A percentile compares a stretch with the other conserved stretches of the same genome.
These are phyloP conservation scores for Aspergillus candidus DNA, from an alignment of 2,329 filamentous ascomycete genomes.

Conservation along the genomic window DNA sequence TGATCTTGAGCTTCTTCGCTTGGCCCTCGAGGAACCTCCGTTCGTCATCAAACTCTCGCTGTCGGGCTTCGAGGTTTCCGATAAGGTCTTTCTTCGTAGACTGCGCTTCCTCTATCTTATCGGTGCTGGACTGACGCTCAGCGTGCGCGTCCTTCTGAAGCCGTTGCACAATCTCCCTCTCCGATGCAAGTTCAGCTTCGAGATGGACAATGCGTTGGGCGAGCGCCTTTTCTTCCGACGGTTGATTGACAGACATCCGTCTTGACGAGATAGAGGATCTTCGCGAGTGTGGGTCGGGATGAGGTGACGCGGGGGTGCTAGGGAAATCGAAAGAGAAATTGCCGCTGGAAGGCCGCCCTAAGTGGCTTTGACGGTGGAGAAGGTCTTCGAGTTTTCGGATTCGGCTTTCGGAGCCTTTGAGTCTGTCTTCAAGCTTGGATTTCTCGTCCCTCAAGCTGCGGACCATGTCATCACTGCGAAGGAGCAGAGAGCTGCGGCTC, in stretches of 20 bases:
- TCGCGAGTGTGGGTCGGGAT: constrained; percentile 43
- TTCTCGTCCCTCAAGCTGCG: constrained; percentile 79
- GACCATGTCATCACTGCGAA: constrained; percentile 79
- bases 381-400: constrained; percentile 88
- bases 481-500: constrained; percentile 76
- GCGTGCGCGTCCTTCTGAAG: constrained; percentile 65
- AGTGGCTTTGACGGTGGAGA: constrained; percentile 70
- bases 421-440: constrained; percentile 61
- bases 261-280: constrained; percentile 57
- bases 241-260: constrained; percentile 56
- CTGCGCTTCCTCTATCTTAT: constrained; percentile 74
- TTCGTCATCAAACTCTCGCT: constrained; percentile 81
- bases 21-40: constrained; percentile 77
- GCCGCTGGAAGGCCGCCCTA: constrained; percentile 49
- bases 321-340: constrained; percentile 42
- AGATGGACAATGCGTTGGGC: constrained; percentile 59
- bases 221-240: constrained; percentile 55
- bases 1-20: constrained; percentile 66
- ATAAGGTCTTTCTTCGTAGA: constrained; percentile 91
- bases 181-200: constrained; percentile 69
- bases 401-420: constrained; percentile 80
- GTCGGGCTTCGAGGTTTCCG: constrained; percentile 87
- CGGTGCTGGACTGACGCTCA: constrained; percentile 54
- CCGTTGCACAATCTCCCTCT: constrained; percentile 61
- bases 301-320: constrained; percentile 37